Conservation (phyloP, 2,329 filamentous ascomycete genomes). For the Byssochlamys sp. region DNA sequence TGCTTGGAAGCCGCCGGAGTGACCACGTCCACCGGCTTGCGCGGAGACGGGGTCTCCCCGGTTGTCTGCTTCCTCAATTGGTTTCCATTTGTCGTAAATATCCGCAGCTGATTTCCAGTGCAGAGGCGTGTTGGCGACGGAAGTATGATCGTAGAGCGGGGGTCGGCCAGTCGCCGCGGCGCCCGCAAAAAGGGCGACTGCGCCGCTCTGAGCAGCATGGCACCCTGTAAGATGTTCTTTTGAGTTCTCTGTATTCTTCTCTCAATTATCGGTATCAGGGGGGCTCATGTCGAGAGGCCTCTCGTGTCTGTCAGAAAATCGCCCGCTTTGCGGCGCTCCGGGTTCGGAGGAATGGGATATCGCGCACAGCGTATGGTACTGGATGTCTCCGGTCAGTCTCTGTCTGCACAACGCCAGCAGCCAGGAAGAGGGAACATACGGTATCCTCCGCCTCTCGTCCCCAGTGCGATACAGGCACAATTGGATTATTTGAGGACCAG, state of each 20-base stretch:
- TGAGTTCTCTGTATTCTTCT: neutral
- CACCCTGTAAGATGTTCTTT: slow-evolving; percentile 8
- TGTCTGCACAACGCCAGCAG: neutral
- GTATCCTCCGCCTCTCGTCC: neutral
- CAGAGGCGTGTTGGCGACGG: slow-evolving; percentile 13
- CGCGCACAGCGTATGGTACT: neutral
- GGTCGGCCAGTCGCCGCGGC: slow-evolving; percentile 18
- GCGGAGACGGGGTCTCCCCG: slow-evolving; percentile 9
- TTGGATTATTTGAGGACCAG: neutral
- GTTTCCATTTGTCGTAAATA: slow-evolving; percentile 18
- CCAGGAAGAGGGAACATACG: neutral
- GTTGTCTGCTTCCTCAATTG: slow-evolving; percentile 14
- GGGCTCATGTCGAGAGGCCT: neutral
- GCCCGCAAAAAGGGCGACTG: slow-evolving; percentile 25
- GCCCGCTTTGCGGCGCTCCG: neutral
- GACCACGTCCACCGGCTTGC: slow-evolving; percentile 6
- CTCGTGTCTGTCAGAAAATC: neutral
- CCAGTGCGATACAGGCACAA: neutral
- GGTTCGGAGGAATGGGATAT: neutral
- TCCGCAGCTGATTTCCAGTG: slow-evolving; percentile 18
- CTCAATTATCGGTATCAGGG: neutral
- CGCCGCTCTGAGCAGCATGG: slow-evolving; percentile 30
- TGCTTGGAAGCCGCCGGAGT: slow-evolving; percentile 11
- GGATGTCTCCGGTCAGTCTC: neutral
- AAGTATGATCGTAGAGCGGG: slow-evolving; percentile 16